Evolutionary conservation across 371 early-diverging fungal species (phyloP).

Genomic region (Actinomucor elegans): DNA sequence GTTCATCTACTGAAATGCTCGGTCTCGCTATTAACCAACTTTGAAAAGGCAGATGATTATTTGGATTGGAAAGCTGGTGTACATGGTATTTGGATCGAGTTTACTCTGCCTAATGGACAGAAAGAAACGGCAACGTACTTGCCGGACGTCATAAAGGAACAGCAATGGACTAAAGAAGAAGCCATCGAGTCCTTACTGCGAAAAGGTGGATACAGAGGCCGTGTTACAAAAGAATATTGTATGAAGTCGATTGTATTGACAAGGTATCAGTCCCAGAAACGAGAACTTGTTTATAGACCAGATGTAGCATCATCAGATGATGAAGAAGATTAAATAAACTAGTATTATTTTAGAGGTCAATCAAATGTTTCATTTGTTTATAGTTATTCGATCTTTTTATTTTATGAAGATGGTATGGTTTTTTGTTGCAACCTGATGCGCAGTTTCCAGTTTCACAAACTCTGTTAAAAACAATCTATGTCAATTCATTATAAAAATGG

Average conservation of each 20-base stretch:
- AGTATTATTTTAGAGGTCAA: too few relatives aligned
- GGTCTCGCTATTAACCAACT: constrained; percentile 84
- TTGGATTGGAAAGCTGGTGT: constrained; percentile 90
- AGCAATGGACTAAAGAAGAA: constrained; percentile 84
- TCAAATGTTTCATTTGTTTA: too few relatives aligned
- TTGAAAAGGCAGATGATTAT: constrained; percentile 73
- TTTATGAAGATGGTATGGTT: too few relatives aligned
- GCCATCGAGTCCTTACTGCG: constrained; percentile 81
- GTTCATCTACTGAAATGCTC: constrained; percentile 65
- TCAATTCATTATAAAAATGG: too few relatives aligned
- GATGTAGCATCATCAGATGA: too few relatives aligned
- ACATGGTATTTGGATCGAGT: constrained; percentile 94
- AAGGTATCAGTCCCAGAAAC: constrained; percentile 81
- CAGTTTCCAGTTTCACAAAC: too few relatives aligned
- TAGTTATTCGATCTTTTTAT: too few relatives aligned
- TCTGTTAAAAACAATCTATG: too few relatives aligned
- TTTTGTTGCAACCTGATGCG: too few relatives aligned
- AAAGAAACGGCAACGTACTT: constrained; percentile 83
- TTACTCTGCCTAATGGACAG: constrained; percentile 52
- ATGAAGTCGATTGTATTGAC: constrained; percentile 58
- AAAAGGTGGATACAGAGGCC: constrained; percentile 78
- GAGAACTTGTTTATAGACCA: too few relatives aligned
- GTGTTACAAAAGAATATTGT: constrained; percentile 59
- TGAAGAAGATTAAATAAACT: too few relatives aligned
- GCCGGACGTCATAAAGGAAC: constrained; percentile 77